Evolutionary conservation across 164 flowering plant genomes (phyloP).

Genomic region (Chimonanthus praecox): DNA sequence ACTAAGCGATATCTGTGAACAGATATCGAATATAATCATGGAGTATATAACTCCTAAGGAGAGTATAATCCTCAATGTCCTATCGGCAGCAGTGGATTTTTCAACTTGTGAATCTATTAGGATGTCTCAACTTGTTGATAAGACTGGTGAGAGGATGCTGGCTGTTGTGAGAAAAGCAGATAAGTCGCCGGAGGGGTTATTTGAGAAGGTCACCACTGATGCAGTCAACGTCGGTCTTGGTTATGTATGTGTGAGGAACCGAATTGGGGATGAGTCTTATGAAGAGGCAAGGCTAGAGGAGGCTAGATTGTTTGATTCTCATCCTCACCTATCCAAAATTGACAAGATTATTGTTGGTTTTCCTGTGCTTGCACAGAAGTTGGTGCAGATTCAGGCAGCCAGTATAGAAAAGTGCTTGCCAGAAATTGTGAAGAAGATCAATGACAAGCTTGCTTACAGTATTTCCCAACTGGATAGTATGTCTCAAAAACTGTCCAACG

Average conservation of each 20-base stretch:
- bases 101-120: constrained; percentile 49
- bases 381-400: constrained; percentile 29
- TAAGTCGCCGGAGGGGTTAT: constrained; percentile 33
- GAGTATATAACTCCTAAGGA: constrained; percentile 37
- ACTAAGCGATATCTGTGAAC: constrained; percentile 41
- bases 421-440: constrained; percentile 26
- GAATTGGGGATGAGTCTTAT: constrained; percentile 44
- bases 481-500: constrained; percentile 16
- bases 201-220: constrained; percentile 25
- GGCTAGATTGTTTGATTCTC: constrained; percentile 20
- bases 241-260: constrained; percentile 40
- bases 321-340: constrained; percentile 25
- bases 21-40: constrained; percentile 29
- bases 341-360: constrained; percentile 20
- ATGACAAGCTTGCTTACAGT: constrained; percentile 18
- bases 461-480: constrained; percentile 18
- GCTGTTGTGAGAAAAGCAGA: constrained; percentile 51
- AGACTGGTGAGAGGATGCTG: constrained; percentile 35
- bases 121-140: constrained; percentile 45
- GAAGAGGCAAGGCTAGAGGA: constrained; percentile 32
- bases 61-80: constrained; percentile 39
- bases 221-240: constrained; percentile 46
- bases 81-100: constrained; percentile 43
- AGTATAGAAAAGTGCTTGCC: constrained; percentile 26
- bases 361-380: constrained; percentile 28